phyloP scores from a whole-genome alignment of 2,329 filamentous ascomycete genomes.

The Talaromyces sp. region DNA sequence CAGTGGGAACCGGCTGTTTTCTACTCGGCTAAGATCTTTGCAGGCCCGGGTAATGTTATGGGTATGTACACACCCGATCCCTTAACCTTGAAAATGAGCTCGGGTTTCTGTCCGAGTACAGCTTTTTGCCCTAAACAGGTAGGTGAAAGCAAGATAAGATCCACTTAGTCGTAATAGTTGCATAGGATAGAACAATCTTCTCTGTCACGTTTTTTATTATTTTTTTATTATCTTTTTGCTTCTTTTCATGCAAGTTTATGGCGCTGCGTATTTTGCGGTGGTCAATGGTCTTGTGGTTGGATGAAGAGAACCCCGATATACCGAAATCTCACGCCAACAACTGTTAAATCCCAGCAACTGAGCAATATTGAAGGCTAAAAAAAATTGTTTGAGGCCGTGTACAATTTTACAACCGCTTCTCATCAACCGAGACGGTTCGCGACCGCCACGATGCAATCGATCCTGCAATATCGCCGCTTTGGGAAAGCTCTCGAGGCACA shows the following conservation, averaged over 20 bases:
- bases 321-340: not conserved
- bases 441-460: slow-evolving; percentile 25
- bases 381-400: not conserved
- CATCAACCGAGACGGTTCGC: not conserved
- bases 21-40: not conserved
- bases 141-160: slow-evolving; percentile 2
- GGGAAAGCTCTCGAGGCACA: slow-evolving; percentile 24
- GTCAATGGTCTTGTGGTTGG: not conserved
- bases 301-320: not conserved
- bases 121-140: slow-evolving; percentile 3
- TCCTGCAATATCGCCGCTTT: slow-evolving; percentile 27
- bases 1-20: not conserved
- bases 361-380: not conserved
- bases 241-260: not conserved
- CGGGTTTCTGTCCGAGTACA: slow-evolving; percentile 1
- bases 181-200: not conserved
- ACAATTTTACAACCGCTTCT: not conserved
- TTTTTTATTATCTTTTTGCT: not conserved
- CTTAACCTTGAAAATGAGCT: not conserved
- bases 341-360: not conserved
- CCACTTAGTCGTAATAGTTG: slow-evolving; percentile 3
- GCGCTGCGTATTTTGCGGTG: not conserved
- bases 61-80: not conserved
- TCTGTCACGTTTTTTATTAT: not conserved
- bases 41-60: not conserved